Base-by-base conservation (phyloP, 108 stramenopile genomes). In the Nitzschia sp. region DNA sequence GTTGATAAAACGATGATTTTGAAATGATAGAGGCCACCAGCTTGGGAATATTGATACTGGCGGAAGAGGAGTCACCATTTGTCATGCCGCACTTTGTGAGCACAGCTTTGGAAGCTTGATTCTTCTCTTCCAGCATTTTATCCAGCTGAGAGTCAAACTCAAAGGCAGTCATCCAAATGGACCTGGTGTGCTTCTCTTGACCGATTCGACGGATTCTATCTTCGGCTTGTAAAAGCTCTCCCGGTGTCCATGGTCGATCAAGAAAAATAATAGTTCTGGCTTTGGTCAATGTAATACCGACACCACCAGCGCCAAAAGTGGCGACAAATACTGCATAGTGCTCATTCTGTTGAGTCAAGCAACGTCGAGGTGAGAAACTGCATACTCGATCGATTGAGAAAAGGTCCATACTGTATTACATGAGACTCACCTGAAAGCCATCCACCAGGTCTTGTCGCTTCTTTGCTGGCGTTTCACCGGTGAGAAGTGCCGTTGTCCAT, bases 191-290 rank as follows among this genome's bases (percentile, higher is more conserved):
- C 27, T 83, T 69, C 2, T 57, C 80, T 71, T 95, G 93, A 2
- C 93, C 93, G 27, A 95, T 95, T n/a, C 93, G 76, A 15, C 88
- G 73, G 9, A 95, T 89, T 46, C 93, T 58, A 52, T 95, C 93
- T 74, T 90, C 89, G 0, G 85, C 88, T 58, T 85, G 81, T 31
- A 45, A 26, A 3, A 67, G 62, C 50, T 76, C 75, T 48, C 75
- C 93, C 8, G 93, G 89, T 29, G 90, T 95, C 93, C 93, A 95
- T 22, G 93, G 89, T 26, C 93, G 81, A 47, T 95, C 93, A 22
- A 92, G 33, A 15, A 91, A 72, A 63, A 95, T 85, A 16, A 95
- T 78, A 4, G 90, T 91, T 25, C 82, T 70, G 1, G 93, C 93
- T 34, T 84, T 83, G 27, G 93, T 95, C 45, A 95, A 72, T 1